Percentiles rank a stretch among this genome's conserved stretches.
These are phyloP conservation scores for Tagetes patula DNA, from an alignment of 129 eudicot species.

Conservation along the genomic window DNA sequence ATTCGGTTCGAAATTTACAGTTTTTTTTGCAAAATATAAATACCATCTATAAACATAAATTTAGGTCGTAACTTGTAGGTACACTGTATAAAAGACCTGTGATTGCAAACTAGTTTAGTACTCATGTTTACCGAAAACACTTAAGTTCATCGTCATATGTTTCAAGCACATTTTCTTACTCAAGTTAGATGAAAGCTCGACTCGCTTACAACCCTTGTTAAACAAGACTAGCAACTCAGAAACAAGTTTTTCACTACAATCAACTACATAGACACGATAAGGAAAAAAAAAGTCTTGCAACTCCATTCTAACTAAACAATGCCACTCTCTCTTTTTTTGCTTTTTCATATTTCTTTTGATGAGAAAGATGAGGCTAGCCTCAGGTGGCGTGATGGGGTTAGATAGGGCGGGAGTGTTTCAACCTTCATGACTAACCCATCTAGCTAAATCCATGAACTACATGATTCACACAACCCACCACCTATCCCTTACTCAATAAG, in stretches of 20 bases:
- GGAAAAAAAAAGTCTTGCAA: background rate
- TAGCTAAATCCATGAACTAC: conserved; percentile 11
- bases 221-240: conserved; percentile 22
- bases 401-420: conserved; percentile 6
- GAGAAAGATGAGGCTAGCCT: background rate
- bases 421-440: conserved; percentile 19
- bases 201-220: background rate
- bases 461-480: conserved; percentile 26
- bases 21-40: too few relatives aligned
- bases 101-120: too few relatives aligned
- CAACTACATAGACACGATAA: conserved; percentile 30
- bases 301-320: conserved; percentile 23
- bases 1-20: too few relatives aligned
- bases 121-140: background rate
- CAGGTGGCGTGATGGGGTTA: background rate
- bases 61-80: too few relatives aligned
- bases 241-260: conserved; percentile 35
- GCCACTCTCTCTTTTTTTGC: background rate
- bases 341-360: background rate
- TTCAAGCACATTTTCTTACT: too few relatives aligned
- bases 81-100: too few relatives aligned
- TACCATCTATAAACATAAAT: too few relatives aligned
- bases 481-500: conserved; percentile 43
- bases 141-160: too few relatives aligned
- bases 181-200: background rate